A percentile compares a stretch with the other conserved stretches of the same genome.
Evolutionary conservation across 1,139 yeast genomes (phyloP).

Genomic region (Blastobotrys illinoisensis): DNA sequence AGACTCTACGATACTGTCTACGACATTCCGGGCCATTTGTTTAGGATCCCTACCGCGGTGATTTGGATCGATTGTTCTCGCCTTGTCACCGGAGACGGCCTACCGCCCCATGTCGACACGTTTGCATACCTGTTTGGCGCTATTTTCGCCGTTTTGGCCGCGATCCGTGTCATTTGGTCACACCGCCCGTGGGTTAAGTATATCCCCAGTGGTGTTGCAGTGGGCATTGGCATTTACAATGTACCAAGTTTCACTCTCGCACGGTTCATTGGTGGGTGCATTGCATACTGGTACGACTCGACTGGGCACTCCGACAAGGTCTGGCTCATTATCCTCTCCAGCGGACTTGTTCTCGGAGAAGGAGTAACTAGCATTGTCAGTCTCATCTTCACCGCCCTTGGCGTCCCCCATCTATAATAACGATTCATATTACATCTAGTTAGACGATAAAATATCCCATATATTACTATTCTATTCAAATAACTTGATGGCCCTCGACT

Average conservation of each 20-base stretch:
- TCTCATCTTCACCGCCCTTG: conserved; percentile 66
- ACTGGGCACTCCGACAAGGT: conserved; percentile 39
- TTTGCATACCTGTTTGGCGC: conserved; percentile 63
- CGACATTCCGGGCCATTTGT: conserved; percentile 72
- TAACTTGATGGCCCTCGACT: no score
- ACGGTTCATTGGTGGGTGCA: conserved; percentile 82
- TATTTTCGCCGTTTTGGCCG: conserved; percentile 64
- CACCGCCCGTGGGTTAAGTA: conserved; percentile 44
- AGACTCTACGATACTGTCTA: conserved; percentile 74
- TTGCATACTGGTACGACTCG: conserved; percentile 35
- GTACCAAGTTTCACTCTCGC: conserved; percentile 92
- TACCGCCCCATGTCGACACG: conserved; percentile 71
- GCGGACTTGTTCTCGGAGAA: conserved; percentile 91
- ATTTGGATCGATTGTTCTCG: conserved; percentile 97
- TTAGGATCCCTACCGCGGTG: conserved; percentile 88
- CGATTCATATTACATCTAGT: no score
- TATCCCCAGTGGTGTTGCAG: conserved; percentile 93
- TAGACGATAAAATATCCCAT: background rate
- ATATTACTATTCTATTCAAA: no score
- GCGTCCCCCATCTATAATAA: conserved; percentile 42
- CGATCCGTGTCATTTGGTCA: conserved; percentile 33
- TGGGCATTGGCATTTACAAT: conserved; percentile 93
- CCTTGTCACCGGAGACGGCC: conserved; percentile 82
- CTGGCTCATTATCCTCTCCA: conserved; percentile 75
- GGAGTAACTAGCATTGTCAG: conserved; percentile 81